phyloP scores from a whole-genome alignment of 768 basidiomycete genomes.

The Suillus placidus region DNA sequence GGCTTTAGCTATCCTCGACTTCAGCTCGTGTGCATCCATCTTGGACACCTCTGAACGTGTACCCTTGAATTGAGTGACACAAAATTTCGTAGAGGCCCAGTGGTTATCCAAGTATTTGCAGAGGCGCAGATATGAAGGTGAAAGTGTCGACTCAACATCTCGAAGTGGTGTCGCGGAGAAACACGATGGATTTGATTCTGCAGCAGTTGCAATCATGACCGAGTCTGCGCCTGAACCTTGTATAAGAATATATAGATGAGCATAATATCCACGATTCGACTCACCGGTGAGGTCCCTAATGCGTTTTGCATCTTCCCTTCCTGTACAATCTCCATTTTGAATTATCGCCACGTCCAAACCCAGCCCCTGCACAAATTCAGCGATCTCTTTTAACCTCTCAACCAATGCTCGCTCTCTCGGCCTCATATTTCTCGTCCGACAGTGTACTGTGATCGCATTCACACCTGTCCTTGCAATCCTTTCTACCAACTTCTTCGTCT shows the following conservation, averaged over 20 bases:
- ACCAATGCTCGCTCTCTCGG: conserved; percentile 78
- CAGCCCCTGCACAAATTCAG: conserved; percentile 76
- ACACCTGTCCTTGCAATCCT: conserved; percentile 88
- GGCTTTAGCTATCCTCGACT: conserved; percentile 55
- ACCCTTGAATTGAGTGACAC: conserved; percentile 80
- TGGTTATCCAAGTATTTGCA: conserved; percentile 76
- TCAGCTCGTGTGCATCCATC: conserved; percentile 56
- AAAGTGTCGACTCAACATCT: conserved; percentile 68
- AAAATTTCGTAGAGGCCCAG: conserved; percentile 88
- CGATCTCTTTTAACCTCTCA: conserved; percentile 80
- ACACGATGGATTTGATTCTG: conserved; percentile 89
- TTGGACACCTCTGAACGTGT: conserved; percentile 58
- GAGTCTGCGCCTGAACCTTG: conserved; percentile 69
- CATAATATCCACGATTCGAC: conserved; percentile 19
- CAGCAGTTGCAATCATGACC: conserved; percentile 95
- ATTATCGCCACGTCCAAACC: conserved; percentile 84
- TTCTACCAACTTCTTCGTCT: conserved; percentile 88
- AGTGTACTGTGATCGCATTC: conserved; percentile 90
- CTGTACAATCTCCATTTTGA: conserved; percentile 91
- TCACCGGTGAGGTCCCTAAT: conserved; percentile 76
- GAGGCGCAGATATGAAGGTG: conserved; percentile 75
- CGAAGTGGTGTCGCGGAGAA: conserved; percentile 71
- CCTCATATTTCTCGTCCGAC: conserved; percentile 91
- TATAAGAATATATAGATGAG: conserved; percentile 3
- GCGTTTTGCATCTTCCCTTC: conserved; percentile 75